Base-by-base conservation (phyloP, 2,329 filamentous ascomycete genomes). In the Fusarium sp. region DNA sequence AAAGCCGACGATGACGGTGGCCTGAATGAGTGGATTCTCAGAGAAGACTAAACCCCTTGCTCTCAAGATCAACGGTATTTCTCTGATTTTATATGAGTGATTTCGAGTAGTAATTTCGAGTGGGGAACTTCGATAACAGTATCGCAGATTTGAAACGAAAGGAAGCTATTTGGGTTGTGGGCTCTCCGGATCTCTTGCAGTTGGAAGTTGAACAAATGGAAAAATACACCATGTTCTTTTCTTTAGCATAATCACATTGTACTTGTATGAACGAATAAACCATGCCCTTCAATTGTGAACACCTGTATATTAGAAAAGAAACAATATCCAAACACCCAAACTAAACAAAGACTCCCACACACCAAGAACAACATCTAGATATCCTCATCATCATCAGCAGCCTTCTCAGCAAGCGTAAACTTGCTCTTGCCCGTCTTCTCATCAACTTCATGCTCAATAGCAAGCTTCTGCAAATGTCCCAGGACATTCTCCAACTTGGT, bases 351-450 rank as follows among this genome's bases (percentile, higher is more conserved):
- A 29, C 48, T 24, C 25, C 12, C 27, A 4, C 12, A 12, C n/a
- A 22, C 15, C n/a, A 20, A 38, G 9, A 3, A 13, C 0, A 13
- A 2, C 0, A 3, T 1, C 18, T 69, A 69, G 18, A 69, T 70
- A 29, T 69, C 67, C 12, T 69, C 67, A 2, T 69, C 67, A 1
- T 70, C 67, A 24, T 69, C 67, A 2, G 30, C 16, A 1, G 16
- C 67, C 41, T 69, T 69, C 49, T 69, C 67, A 2, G 48, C 53
- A 4, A 69, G 18, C 6, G 51, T 38, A 8, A 20, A 69, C n/a
- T 52, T 53, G 7, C 52, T 69, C 57, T 58, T 69, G 8, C 67
- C 67, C 2, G 67, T 70, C 52, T 67, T 70, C n/a, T 69, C 67
- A 4, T 69, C 67, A 4, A 49, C 6, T 30, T 69, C 67, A 25